A percentile compares a stretch with the other conserved stretches of the same genome.
Conservation (phyloP, 1,139 yeast genomes). For the Diutina sp. region DNA sequence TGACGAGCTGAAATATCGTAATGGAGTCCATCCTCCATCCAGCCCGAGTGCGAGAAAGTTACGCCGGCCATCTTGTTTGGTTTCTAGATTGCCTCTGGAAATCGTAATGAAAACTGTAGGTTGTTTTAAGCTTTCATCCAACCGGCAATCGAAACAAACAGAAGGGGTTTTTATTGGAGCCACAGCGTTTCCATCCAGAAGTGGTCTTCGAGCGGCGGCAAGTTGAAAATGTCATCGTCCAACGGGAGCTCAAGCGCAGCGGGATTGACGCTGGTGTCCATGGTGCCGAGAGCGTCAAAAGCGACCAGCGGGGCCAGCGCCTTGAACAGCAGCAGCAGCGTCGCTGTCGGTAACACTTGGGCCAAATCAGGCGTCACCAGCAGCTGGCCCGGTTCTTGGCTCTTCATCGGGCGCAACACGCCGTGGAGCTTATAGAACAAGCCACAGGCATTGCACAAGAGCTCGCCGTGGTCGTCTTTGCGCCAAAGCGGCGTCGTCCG, state of each 20-base stretch:
- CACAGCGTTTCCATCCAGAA: background rate
- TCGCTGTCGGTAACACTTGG: background rate
- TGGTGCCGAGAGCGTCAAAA: background rate
- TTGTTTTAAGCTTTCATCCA: no score
- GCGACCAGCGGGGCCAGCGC: background rate
- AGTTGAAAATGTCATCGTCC: background rate
- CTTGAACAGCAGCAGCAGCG: background rate
- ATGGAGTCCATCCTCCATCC: background rate
- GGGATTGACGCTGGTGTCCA: background rate
- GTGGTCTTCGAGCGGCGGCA: background rate
- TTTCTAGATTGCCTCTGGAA: background rate
- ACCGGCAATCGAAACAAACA: background rate
- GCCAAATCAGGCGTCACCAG: background rate
- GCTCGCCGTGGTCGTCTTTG: constrained; percentile 29
- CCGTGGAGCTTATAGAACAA: constrained; percentile 1
- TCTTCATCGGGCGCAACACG: constrained; percentile 24
- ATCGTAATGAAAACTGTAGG: background rate
- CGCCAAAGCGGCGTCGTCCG: constrained; percentile 37
- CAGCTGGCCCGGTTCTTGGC: background rate
- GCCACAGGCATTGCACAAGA: constrained; percentile 37
- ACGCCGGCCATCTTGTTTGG: background rate
- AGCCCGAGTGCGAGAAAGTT: background rate
- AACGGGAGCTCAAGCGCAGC: background rate
- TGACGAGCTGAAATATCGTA: background rate
- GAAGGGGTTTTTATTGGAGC: background rate